These are phyloP conservation scores for Nakazawaea anatomiae DNA, from an alignment of 805 yeast species.

Conservation along the genomic window DNA sequence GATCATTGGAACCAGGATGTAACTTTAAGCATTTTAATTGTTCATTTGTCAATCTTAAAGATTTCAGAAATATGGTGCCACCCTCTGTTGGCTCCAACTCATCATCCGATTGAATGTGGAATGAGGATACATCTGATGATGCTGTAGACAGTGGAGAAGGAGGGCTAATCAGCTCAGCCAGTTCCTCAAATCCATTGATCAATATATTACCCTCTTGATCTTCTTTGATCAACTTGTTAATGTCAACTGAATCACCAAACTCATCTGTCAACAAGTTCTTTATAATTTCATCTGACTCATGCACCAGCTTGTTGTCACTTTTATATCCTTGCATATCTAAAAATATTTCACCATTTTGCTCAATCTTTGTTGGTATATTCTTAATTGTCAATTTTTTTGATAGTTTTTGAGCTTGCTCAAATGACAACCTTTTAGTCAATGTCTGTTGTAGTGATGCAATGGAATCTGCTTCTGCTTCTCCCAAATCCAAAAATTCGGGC, in stretches of 20 bases:
- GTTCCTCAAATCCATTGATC: conserved; percentile 27
- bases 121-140: conserved; percentile 20
- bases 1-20: conserved; percentile 71
- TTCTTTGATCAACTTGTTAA: conserved; percentile 40
- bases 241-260: conserved; percentile 47
- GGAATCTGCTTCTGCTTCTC: conserved; percentile 20
- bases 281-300: conserved; percentile 70
- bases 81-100: conserved; percentile 13
- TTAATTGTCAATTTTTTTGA: conserved; percentile 59
- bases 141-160: conserved; percentile 18
- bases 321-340: conserved; percentile 96
- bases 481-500: conserved; percentile 47
- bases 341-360: conserved; percentile 83
- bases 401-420: conserved; percentile 41
- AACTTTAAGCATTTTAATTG: conserved; percentile 72
- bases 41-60: conserved; percentile 85
- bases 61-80: conserved; percentile 55
- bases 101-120: conserved; percentile 16
- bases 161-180: conserved; percentile 2
- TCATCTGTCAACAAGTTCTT: conserved; percentile 73
- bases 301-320: conserved; percentile 72
- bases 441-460: not conserved
- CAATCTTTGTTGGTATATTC: conserved; percentile 84
- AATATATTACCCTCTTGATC: conserved; percentile 67
- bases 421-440: conserved; percentile 8